Conservation (phyloP, 1,284 basidiomycete genomes). For the Peniophora sp. region DNA sequence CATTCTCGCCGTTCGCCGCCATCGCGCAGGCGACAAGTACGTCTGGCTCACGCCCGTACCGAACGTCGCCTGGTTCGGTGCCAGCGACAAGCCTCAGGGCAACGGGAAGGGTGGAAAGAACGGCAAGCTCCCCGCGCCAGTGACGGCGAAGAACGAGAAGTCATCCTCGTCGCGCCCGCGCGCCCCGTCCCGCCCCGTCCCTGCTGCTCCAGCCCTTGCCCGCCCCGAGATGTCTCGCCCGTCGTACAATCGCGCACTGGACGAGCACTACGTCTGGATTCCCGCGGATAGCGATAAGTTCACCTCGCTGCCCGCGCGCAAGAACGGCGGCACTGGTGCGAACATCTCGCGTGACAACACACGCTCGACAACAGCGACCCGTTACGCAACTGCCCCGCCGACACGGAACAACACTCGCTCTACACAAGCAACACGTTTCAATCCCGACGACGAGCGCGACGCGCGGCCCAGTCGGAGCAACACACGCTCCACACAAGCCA, state of each 20-base stretch:
- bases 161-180: slow-evolving; percentile 8
- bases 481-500: not conserved
- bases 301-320: not conserved
- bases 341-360: not conserved
- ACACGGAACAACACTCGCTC: not conserved
- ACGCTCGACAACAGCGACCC: not conserved
- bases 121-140: slow-evolving; percentile 24
- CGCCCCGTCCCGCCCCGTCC: not conserved
- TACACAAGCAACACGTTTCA: not conserved
- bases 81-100: not conserved
- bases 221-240: slow-evolving; percentile 1
- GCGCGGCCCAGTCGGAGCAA: not conserved
- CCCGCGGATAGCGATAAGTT: not conserved
- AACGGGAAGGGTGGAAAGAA: slow-evolving; percentile 27
- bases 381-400: not conserved
- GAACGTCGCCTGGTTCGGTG: slow-evolving; percentile 60
- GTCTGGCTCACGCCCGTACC: slow-evolving; percentile 73
- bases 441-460: not conserved
- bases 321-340: not conserved
- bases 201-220: not conserved
- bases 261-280: not conserved
- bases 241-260: not conserved
- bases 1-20: slow-evolving; percentile 55
- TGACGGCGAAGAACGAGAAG: slow-evolving; percentile 22
- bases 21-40: slow-evolving; percentile 54